Evolutionary conservation across 371 early-diverging fungal genomes (phyloP), one percentile per base, ranked within the genome.

Genomic region (Smittium culicis): DNA sequence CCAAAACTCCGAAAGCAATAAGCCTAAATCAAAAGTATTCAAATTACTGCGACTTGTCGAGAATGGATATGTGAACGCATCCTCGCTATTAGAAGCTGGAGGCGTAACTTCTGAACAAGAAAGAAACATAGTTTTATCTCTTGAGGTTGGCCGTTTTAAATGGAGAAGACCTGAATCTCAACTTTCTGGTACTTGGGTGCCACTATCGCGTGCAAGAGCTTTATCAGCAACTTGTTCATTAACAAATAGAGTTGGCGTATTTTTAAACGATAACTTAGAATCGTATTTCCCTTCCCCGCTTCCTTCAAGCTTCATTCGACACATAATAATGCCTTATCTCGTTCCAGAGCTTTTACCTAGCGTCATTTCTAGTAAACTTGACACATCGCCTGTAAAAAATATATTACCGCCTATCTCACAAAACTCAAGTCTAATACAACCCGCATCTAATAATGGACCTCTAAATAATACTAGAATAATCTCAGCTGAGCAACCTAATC

Each of bases 181-280:
- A 54, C 73, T 93, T 34, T 85, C 84, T 67, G 94, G 94, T 30
- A 92, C 92, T 0, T 94, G 94, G 94, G 88, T 94, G 61, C 94
- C 94, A 1, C 75, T 94, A 28, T 79, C 84, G 0, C 86, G 94
- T 17, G 94, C 92, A 0, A 85, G 89, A 29, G 92, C 88, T 8
- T 74, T 94, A 55, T 90, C 92, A 0, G 83, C 88, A 0, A 91
- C 89, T 0, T 88, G 90, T 67, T 88, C 90, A 3, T 76, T 92
- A 28, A 88, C 90, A 65, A 82, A 86, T 70, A 83, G 85, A 34
- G 72, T 92, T 11, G 86, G 85, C 0, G 85, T 85, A 16, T 92
- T 93, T 69, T 73, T 93, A 59, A 81, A 85, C 66, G 90, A 90
- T 54, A 80, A 83, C 16, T 81, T 90, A 5, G 85, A 86, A 62